A percentile compares a stretch with the other conserved stretches of the same genome.
These are phyloP conservation scores for Boletus rubropictus DNA, from an alignment of 768 basidiomycete genomes.

Conservation along the genomic window DNA sequence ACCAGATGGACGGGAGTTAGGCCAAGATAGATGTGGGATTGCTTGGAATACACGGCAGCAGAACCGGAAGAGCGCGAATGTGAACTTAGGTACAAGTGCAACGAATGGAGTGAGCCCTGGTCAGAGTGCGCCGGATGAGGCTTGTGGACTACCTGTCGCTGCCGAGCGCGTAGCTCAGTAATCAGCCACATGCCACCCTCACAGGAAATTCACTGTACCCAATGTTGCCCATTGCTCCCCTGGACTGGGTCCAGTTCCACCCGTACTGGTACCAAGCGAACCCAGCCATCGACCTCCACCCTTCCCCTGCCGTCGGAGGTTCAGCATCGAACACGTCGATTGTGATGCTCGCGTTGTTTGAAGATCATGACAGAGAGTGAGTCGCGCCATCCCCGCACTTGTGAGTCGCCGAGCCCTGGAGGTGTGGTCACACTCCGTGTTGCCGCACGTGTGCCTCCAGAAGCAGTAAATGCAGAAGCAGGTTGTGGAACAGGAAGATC, in stretches of 20 bases:
- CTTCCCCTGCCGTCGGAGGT: conserved; percentile 55
- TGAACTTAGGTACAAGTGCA: conserved; percentile 52
- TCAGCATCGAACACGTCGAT: conserved; percentile 66
- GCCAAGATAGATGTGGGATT: conserved; percentile 42
- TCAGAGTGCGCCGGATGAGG: conserved; percentile 46
- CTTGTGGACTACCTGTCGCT: conserved; percentile 44
- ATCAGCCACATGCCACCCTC: conserved; percentile 1
- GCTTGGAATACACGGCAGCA: conserved; percentile 42
- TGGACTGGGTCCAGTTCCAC: conserved; percentile 17
- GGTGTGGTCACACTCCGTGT: conserved; percentile 23
- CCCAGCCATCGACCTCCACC: conserved; percentile 54
- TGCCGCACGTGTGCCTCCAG: conserved; percentile 29
- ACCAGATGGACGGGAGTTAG: conserved; percentile 48
- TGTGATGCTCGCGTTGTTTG: conserved; percentile 31
- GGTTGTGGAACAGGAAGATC: conserved; percentile 57
- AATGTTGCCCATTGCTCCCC: conserved; percentile 50
- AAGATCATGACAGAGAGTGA: conserved; percentile 31
- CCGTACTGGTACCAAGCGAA: conserved; percentile 12
- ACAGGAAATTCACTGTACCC: conserved; percentile 47
- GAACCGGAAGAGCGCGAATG: conserved; percentile 47
- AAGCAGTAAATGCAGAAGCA: conserved; percentile 43
- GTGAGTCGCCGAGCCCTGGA: conserved; percentile 34
- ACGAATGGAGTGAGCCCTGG: conserved; percentile 60
- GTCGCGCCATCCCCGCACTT: conserved; percentile 31
- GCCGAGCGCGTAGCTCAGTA: conserved; percentile 13